Base-by-base conservation (phyloP, 345 rosid species). In the Kandelia obovata region DNA sequence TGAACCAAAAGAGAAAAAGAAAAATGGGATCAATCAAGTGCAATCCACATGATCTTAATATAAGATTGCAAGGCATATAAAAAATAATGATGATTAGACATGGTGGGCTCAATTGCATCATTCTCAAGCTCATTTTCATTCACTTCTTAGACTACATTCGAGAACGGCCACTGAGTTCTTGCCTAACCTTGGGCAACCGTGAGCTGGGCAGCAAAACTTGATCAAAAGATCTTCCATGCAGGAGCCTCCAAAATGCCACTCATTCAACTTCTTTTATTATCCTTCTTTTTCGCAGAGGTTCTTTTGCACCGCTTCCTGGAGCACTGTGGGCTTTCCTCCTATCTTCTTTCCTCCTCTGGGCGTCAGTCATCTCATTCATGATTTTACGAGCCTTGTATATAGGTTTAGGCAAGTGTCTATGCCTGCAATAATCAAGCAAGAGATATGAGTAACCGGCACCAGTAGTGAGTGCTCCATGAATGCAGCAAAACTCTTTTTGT, bases 321-420 rank as follows among this genome's bases (percentile, higher is more conserved):
- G 98, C 90, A 77, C 96, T 92, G 73, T 90, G 97, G 58, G 95
- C 97, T 83, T 82, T 96, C 71, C 89, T 84, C 69, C 88, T 85
- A n/a, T 84, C 88, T 23, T 83, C 89, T 83, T 92, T 96, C 78
- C 80, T 87, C 72, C 81, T 92, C 78, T 86, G 85, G 1, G 97
- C 83, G 25, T 90, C 95, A 27, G 72, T 78, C 78, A 84, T 72
- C 0, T 84, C 76, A 58, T 90, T 83, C 13, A 81, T 76, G 16
- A 82, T 71, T 10, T 30, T 64, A 52, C 68, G 75, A 7, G 97
- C 95, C 83, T 85, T 90, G 83, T 78, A 87, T 81, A 96, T 83
- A 67, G 98, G 84, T 77, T 83, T 96, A 0, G 98, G 97, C 79
- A 92, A 80, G 78, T 90, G 98, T 78, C 94, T 87, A 73, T 96